These are phyloP conservation scores for Phytopythium vexans DNA, from an alignment of 352 stramenopile genomes.

Conservation along the genomic window DNA sequence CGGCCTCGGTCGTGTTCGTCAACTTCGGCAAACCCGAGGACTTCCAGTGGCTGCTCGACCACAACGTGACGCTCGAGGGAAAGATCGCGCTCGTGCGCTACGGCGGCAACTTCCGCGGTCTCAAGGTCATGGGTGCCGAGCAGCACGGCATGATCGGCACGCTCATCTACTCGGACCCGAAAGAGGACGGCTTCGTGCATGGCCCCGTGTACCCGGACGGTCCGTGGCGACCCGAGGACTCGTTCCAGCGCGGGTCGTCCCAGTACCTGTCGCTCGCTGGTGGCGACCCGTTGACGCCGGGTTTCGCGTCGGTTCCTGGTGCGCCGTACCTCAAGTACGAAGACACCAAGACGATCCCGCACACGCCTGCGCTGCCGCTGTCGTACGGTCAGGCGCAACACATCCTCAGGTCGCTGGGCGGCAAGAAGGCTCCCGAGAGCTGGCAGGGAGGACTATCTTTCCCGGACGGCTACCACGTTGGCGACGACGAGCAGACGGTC, in stretches of 20 bases:
- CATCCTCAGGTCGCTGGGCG: constrained; percentile 57
- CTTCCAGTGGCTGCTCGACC: constrained; percentile 52
- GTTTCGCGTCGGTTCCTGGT: constrained; percentile 34
- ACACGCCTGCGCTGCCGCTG: constrained; percentile 54
- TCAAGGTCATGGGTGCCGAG: constrained; percentile 69
- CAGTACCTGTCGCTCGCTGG: constrained; percentile 58
- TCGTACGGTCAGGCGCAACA: constrained; percentile 72
- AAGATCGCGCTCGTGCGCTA: constrained; percentile 71
- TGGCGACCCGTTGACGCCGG: constrained; percentile 51
- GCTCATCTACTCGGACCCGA: constrained; percentile 75
- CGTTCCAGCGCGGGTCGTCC: constrained; percentile 62
- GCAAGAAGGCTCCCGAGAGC: constrained; percentile 31
- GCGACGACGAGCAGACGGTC: constrained; percentile 44
- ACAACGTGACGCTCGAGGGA: constrained; percentile 47
- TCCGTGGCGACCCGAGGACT: constrained; percentile 43
- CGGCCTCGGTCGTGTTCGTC: constrained; percentile 67
- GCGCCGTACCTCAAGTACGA: constrained; percentile 34
- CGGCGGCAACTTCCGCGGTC: constrained; percentile 42
- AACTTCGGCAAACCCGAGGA: constrained; percentile 78
- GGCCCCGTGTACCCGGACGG: constrained; percentile 62
- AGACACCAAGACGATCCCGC: constrained; percentile 56
- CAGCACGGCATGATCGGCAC: constrained; percentile 43
- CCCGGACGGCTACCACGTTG: constrained; percentile 55
- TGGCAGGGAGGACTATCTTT: constrained; percentile 64
- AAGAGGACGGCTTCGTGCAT: constrained; percentile 58